Base-by-base conservation (phyloP, 371 early-diverging fungal species). In the Mucor ambiguus region DNA sequence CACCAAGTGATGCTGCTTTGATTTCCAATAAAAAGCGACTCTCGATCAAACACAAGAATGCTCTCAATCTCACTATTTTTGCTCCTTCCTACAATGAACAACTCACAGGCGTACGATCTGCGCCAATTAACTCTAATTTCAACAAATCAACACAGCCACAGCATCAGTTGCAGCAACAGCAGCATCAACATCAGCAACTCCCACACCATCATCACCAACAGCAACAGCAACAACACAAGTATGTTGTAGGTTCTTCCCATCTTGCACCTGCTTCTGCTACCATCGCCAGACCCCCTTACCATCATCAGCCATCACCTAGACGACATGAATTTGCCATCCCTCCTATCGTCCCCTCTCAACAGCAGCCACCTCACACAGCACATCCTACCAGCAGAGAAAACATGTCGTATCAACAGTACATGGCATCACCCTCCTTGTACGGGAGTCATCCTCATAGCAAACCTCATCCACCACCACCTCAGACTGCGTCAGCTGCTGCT, bases 81-180 rank as follows among this genome's bases (percentile, higher is more conserved):
- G 80, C 87, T 18, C 85, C 87, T 14, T 84, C 87, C 5, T 87
- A 87, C 43, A 75, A 77, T 37, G 84, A 85, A 37, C 85, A 84
- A 46, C 66, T 66, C n/a, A 58, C 84, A 3, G 77, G 83, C 9
- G 78, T 87, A 32, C 78, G 80, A 44, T 87, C 87, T 43, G 87
- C 87, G 35, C 87, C 87, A 12, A 71, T 87, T 30, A 79, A 85
- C 60, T 82, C 85, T 28, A 74, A 79, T 22, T 78, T 76, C 41
- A 72, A 70, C 14, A 72, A 76, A 28, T 73, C 76, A 49, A 35
- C 46, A 49, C 63, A 57, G 24, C 29, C 43, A 29, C 63, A 63
- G 35, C 63, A 67, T 49, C 57, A 43, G 3, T 37, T 48, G n/a
- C 65, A 56, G 41, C 71, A 58, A 63, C 59, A 61, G 7, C 43